phyloP scores from a whole-genome alignment of 495 filamentous ascomycete genomes.

The Hyaloscypha variabilis region DNA sequence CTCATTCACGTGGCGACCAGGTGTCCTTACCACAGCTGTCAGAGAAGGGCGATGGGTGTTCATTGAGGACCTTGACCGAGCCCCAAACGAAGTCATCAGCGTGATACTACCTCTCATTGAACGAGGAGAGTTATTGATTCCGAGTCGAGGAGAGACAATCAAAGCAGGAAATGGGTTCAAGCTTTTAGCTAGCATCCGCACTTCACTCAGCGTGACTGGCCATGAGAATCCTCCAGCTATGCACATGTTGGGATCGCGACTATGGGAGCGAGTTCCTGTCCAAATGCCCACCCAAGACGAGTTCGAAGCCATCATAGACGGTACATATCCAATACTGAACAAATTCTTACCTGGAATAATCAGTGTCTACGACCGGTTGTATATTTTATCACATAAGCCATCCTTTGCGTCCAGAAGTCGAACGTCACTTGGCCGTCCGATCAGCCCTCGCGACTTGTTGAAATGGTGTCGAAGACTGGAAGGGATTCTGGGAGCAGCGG shows the following conservation, averaged over 20 bases:
- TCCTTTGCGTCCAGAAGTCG: conserved; percentile 57
- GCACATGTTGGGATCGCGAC: conserved; percentile 72
- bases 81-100: conserved; percentile 93
- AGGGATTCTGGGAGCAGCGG: conserved; percentile 54
- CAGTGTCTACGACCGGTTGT: conserved; percentile 71
- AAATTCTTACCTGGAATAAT: conserved; percentile 72
- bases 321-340: conserved; percentile 68
- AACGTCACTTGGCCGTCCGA: conserved; percentile 55
- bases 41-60: conserved; percentile 93
- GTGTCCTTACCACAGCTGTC: conserved; percentile 90
- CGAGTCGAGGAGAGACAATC: conserved; percentile 82
- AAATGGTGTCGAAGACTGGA: conserved; percentile 85
- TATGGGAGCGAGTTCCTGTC: conserved; percentile 79
- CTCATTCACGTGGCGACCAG: conserved; percentile 90
- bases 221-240: conserved; percentile 60
- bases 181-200: conserved; percentile 89
- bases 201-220: conserved; percentile 69
- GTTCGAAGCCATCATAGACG: conserved; percentile 69
- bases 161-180: conserved; percentile 82
- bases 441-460: conserved; percentile 80
- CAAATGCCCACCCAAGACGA: conserved; percentile 69
- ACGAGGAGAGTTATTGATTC: conserved; percentile 80
- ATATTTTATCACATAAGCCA: conserved; percentile 51
- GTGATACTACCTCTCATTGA: conserved; percentile 90
- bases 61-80: conserved; percentile 95